Evolutionary conservation across 495 filamentous ascomycete species (phyloP).

Genomic region (Penicillium parvum): DNA sequence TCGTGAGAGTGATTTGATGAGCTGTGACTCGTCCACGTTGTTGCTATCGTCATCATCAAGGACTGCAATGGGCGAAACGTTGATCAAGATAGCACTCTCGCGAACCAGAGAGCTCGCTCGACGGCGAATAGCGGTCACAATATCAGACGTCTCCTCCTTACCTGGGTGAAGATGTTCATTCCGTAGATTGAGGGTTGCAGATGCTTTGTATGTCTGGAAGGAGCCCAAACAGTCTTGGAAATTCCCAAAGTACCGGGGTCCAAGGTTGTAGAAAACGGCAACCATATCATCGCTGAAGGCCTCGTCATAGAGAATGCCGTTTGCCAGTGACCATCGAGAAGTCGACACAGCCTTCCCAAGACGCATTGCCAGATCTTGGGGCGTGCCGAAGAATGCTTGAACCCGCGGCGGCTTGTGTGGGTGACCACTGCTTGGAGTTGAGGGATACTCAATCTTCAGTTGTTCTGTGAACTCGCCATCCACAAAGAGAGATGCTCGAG

Average conservation of each 20-base stretch:
- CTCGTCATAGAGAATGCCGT: slow-evolving; percentile 83
- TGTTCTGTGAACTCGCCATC: slow-evolving; percentile 93
- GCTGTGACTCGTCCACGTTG: slow-evolving; percentile 64
- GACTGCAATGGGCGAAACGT: slow-evolving; percentile 72
- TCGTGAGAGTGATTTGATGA: slow-evolving; percentile 72
- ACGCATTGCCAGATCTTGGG: slow-evolving; percentile 79
- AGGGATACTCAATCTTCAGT: slow-evolving; percentile 81
- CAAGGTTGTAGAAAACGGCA: slow-evolving; percentile 83
- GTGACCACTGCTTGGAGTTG: slow-evolving; percentile 49
- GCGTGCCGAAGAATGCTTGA: slow-evolving; percentile 91
- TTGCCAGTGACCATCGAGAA: slow-evolving; percentile 83
- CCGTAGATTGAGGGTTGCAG: slow-evolving; percentile 80
- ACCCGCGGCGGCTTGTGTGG: slow-evolving; percentile 58
- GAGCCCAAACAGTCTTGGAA: slow-evolving; percentile 95
- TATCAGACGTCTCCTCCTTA: slow-evolving; percentile 88
- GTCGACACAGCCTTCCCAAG: slow-evolving; percentile 70
- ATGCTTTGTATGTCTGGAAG: slow-evolving; percentile 96
- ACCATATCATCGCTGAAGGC: slow-evolving; percentile 87
- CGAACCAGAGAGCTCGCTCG: slow-evolving; percentile 77
- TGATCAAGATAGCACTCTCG: slow-evolving; percentile 78
- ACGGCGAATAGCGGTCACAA: slow-evolving; percentile 77
- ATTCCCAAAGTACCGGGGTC: slow-evolving; percentile 87
- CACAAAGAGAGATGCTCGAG: slow-evolving; percentile 84
- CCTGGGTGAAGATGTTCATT: slow-evolving; percentile 90
- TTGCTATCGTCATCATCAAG: slow-evolving; percentile 69